A percentile compares a stretch with the other conserved stretches of the same genome.
phyloP scores from a whole-genome alignment of 768 basidiomycete species.

The Tricholoma hemisulphureum region DNA sequence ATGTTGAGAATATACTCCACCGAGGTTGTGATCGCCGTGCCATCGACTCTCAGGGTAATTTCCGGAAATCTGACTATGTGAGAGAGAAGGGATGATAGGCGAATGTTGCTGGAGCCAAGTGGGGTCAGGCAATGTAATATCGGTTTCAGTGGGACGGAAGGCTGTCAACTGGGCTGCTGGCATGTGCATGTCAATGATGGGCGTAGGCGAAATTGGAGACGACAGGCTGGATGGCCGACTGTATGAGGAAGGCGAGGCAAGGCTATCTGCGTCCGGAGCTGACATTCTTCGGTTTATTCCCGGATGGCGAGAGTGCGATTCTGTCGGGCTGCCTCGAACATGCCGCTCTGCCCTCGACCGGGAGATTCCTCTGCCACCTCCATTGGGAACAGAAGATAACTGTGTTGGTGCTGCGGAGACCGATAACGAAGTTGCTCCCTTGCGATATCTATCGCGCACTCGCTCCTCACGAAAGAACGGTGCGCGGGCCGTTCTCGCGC shows the following conservation, averaged over 20 bases:
- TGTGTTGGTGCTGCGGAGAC: constrained; percentile 20
- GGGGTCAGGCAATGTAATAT: constrained; percentile 7
- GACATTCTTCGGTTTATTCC: constrained; percentile 33
- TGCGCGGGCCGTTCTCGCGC: constrained; percentile 44
- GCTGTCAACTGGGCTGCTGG: constrained; percentile 6
- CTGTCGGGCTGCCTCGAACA: constrained; percentile 32
- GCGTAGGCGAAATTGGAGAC: constrained; percentile 22
- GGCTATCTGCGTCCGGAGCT: constrained; percentile 35
- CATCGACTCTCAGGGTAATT: constrained; percentile 3
- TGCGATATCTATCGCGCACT: constrained; percentile 26
- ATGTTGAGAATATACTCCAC: constrained; percentile 1
- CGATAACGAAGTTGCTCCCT: constrained; percentile 25
- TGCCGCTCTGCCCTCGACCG: constrained; percentile 36
- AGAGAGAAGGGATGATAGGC: constrained; percentile 7
- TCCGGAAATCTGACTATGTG: constrained; percentile 4
- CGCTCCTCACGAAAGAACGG: constrained; percentile 58
- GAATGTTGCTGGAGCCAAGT: constrained; percentile 4
- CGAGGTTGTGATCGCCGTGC: neutral
- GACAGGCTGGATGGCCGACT: constrained; percentile 12
- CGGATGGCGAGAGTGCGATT: constrained; percentile 30
- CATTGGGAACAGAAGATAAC: constrained; percentile 13
- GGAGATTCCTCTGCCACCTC: constrained; percentile 32
- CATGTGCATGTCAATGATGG: constrained; percentile 6
- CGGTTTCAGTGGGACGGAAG: constrained; percentile 1
- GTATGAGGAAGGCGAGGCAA: constrained; percentile 17